Base-by-base conservation (phyloP, 169 alveolate genomes). In the Eimeria praecox region DNA sequence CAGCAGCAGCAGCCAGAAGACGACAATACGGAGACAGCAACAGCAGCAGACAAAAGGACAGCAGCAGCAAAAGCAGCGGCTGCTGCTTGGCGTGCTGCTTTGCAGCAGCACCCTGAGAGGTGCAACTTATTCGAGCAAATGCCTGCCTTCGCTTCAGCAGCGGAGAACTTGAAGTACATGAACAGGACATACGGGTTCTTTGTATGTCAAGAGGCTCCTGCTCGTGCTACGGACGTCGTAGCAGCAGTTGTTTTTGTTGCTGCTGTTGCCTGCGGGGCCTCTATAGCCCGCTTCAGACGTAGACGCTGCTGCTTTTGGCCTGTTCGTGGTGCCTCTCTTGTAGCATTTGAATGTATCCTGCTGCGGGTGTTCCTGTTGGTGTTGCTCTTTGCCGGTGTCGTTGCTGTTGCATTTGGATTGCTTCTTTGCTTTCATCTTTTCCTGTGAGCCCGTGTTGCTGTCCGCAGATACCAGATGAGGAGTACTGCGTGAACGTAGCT, bases 11-110 rank as follows among this genome's bases (percentile, higher is more conserved):
- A 33, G 35, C 40, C 75, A 35, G 91, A 83, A 20, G 62, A 62
- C 5, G 93, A 40, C 16, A 46, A 9, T 44, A 44, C 62, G 62
- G 49, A 35, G 93, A 38, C 66, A 27, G 78, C 82, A 22, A 40
- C 82, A 62, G 16, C 46, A 10, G 42, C 82, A 8, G 80, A 62
- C 82, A 62, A 22, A 24, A 27, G 82, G 42, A 56, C 49, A 40
- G 83, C 93, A 62, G 80, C 93, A 40, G 93, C 93, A 8, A 87
- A 62, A 40, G 93, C 93, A 20, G 93, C 82, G 38, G 93, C 93
- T 40, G 93, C 93, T 62, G 93, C 93, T 35, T 87, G 93, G 93
- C 82, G 93, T 24, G 82, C 93, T 56, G 93, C 93, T 46, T 66
- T 87, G 93, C 80, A 59, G 59, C 78, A 87, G 16, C n/a, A 87